Conservation (phyloP, 495 filamentous ascomycete genomes). For the Aspergillus ellipticus region DNA sequence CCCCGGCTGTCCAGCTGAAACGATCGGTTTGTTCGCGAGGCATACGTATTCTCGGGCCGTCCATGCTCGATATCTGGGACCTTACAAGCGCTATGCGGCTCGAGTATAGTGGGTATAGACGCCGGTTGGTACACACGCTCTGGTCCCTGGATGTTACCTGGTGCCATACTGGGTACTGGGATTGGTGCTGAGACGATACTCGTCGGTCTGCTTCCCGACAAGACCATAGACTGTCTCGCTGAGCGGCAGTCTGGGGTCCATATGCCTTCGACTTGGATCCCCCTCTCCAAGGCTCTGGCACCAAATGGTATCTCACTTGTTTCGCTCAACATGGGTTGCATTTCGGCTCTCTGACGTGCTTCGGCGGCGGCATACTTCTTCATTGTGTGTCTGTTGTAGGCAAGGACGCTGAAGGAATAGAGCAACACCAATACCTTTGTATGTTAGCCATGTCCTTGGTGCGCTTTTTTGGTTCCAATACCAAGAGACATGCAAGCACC, state of each 20-base stretch:
- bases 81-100: constrained; percentile 8
- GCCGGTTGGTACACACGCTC: constrained; percentile 1
- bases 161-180: not conserved
- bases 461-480: constrained; percentile 22
- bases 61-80: constrained; percentile 5
- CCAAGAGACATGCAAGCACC: constrained; percentile 46
- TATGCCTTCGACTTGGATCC: constrained; percentile 82
- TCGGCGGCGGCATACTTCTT: constrained; percentile 63
- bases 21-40: constrained; percentile 1
- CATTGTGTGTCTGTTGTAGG: constrained; percentile 60
- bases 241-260: constrained; percentile 59
- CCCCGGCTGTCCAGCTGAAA: constrained; percentile 2
- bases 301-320: constrained; percentile 77
- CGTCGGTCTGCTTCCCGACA: constrained; percentile 14
- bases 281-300: constrained; percentile 80
- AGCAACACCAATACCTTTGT: constrained; percentile 44
- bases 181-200: constrained; percentile 13
- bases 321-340: constrained; percentile 33
- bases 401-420: constrained; percentile 40
- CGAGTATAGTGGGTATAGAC: not conserved
- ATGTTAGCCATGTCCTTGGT: constrained; percentile 28
- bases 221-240: constrained; percentile 16
- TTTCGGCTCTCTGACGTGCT: constrained; percentile 54
- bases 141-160: constrained; percentile 7
- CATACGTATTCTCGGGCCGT: constrained; percentile 5